Evolutionary conservation across 2,329 filamentous ascomycete species (phyloP).

Genomic region (Daldinia sp.): DNA sequence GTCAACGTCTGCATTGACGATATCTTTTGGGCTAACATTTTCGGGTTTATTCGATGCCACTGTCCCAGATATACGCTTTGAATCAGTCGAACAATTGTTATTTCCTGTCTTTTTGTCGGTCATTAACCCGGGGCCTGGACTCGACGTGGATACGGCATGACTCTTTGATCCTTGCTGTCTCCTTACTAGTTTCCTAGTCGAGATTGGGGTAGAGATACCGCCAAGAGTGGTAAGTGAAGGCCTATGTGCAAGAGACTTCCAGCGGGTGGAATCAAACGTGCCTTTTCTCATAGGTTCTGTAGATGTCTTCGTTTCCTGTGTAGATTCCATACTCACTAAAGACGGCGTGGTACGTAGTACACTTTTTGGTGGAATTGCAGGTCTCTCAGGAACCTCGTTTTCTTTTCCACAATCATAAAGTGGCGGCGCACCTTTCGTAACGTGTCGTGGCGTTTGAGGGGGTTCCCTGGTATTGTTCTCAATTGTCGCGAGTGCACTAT

Average conservation of each 20-base stretch:
- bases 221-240: conserved; percentile 33
- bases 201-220: conserved; percentile 22
- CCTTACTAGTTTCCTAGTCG: conserved; percentile 31
- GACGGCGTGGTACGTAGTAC: conserved; percentile 30
- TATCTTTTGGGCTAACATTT: conserved; percentile 39
- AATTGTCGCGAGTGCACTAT: conserved; percentile 11
- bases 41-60: conserved; percentile 25
- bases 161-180: conserved; percentile 23
- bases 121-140: conserved; percentile 24
- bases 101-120: conserved; percentile 35
- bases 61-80: conserved; percentile 21
- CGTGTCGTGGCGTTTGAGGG: neutral
- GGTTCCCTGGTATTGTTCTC: conserved; percentile 13
- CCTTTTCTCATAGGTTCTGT: conserved; percentile 10
- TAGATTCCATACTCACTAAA: conserved; percentile 14
- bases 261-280: conserved; percentile 7
- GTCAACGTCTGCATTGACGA: conserved; percentile 23
- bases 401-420: conserved; percentile 15
- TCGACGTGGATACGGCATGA: conserved; percentile 19
- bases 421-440: neutral
- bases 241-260: conserved; percentile 28
- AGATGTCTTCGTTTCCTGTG: neutral
- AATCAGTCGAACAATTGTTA: conserved; percentile 6
- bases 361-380: conserved; percentile 14
- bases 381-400: conserved; percentile 20